phyloP scores from a whole-genome alignment of 768 basidiomycete species.

The Macrolepiota albuminosa region DNA sequence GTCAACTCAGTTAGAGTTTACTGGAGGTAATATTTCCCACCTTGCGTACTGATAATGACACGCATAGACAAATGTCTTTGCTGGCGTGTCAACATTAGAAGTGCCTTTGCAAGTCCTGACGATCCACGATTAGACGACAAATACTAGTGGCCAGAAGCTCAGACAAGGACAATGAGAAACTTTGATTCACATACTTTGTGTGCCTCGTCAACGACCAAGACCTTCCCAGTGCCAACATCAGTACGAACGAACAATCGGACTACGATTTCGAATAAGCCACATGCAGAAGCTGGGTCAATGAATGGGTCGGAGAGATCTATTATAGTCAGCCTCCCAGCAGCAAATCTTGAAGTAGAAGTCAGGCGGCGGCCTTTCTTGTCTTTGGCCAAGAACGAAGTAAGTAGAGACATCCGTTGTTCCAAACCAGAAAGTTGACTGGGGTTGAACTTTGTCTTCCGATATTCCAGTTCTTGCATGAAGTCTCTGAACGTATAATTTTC shows the following conservation, averaged over 20 bases:
- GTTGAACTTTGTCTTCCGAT: constrained; percentile 49
- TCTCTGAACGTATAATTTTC: constrained; percentile 48
- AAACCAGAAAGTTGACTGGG: constrained; percentile 49
- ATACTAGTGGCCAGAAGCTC: constrained; percentile 38
- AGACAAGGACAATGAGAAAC: neutral
- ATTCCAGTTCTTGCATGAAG: constrained; percentile 44
- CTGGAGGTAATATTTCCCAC: constrained; percentile 22
- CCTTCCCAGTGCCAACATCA: constrained; percentile 56
- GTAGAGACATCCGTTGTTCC: constrained; percentile 58
- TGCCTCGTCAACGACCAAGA: constrained; percentile 70
- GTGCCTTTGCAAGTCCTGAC: constrained; percentile 51
- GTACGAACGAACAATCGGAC: constrained; percentile 60
- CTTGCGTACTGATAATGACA: constrained; percentile 73
- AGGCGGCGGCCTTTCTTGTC: constrained; percentile 4
- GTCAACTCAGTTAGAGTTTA: neutral
- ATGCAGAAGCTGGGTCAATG: constrained; percentile 61
- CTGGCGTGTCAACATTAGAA: constrained; percentile 58
- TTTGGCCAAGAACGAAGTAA: constrained; percentile 52
- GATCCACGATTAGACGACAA: constrained; percentile 41
- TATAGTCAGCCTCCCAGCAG: constrained; percentile 56
- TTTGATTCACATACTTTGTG: constrained; percentile 48
- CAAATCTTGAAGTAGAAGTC: constrained; percentile 34
- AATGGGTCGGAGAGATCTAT: constrained; percentile 73
- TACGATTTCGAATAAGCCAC: constrained; percentile 67
- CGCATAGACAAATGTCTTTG: constrained; percentile 72